Base-by-base conservation (phyloP, 495 filamentous ascomycete genomes). In the Penicillium dipodomyicola region DNA sequence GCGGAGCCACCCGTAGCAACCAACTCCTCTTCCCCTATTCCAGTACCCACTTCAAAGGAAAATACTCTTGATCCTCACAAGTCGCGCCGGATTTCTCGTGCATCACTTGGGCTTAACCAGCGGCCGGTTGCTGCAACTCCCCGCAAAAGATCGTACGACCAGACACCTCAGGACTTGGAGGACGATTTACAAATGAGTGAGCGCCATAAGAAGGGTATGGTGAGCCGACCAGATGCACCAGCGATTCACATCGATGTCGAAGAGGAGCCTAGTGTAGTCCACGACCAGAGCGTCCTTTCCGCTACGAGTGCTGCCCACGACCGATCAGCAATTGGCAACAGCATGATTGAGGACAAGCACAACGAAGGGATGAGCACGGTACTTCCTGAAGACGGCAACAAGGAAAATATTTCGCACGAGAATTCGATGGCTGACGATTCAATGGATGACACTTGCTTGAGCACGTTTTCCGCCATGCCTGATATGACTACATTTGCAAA, bases 401-500 rank as follows among this genome's bases (percentile, higher is more conserved):
- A 69, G 48, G 61, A 67, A 20, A 67, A 71, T 20, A 49, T 62
- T 35, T 29, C 67, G 48, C 51, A 57, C 12, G 52, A 62, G 29
- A 50, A 65, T 14, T 59, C 52, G 51, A 68, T 65, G 58, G 58
- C 59, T 23, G 63, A 77, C 20, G 74, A 75, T 43, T 57, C 63
- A 19, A 78, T 85, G 56, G 90, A 96, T 63, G 91, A 95, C 61
- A 93, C 89, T 19, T 87, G 86, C 40, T 88, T 94, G 64, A 95
- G 89, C 71, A 82, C 80, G 14, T 96, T 96, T 71, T 96, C 92
- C 4, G 88, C 89, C 0, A 82, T 96, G 41, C 90, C 91, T 25
- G 90, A 94, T 56, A 85, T 94, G 84, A 94, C 90, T n/a, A 81
- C 85, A 60, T 90, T 96, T 64, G 87, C 90, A 9, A 82, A 84